Conservation (phyloP, 2,329 filamentous ascomycete species). For the Ampelomyces quisqualis region DNA sequence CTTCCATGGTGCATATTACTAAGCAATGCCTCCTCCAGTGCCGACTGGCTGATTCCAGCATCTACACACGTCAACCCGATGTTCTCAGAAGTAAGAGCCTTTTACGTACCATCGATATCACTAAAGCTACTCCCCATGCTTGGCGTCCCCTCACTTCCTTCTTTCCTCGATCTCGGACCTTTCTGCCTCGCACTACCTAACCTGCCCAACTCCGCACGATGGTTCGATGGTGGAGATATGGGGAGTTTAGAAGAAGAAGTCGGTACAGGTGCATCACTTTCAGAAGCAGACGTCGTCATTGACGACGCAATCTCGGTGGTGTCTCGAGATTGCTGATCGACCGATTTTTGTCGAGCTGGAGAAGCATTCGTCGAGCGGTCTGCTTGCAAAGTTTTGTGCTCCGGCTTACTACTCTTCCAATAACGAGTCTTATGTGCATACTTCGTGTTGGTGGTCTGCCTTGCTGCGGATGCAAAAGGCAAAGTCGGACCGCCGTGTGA, state of each 20-base stretch:
- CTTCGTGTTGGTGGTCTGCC: constrained; percentile 6
- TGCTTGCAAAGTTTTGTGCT: constrained; percentile 10
- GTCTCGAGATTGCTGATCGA: constrained; percentile 23
- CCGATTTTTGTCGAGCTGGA: constrained; percentile 12
- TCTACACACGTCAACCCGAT: constrained; percentile 51
- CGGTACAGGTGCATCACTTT: constrained; percentile 28
- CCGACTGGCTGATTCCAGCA: constrained; percentile 77
- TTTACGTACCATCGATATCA: constrained; percentile 68
- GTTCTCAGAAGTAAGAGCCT: background rate
- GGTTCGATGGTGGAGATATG: constrained; percentile 52
- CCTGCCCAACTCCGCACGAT: constrained; percentile 59
- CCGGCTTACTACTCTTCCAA: constrained; percentile 5
- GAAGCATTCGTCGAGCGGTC: constrained; percentile 7
- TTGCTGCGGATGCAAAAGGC: constrained; percentile 45
- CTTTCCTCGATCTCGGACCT: constrained; percentile 21
- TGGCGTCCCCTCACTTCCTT: constrained; percentile 40
- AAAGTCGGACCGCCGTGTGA: constrained; percentile 48
- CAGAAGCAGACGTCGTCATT: constrained; percentile 50
- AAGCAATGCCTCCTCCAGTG: constrained; percentile 73
- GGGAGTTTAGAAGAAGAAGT: constrained; percentile 21
- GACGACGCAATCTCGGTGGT: constrained; percentile 51
- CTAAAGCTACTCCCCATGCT: constrained; percentile 74
- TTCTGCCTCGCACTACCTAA: constrained; percentile 53
- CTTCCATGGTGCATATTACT: constrained; percentile 68
- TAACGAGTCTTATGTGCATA: constrained; percentile 13